A percentile compares a stretch with the other conserved stretches of the same genome.
phyloP scores from a whole-genome alignment of 23 red algal genomes.

The Chondrus crispus region DNA sequence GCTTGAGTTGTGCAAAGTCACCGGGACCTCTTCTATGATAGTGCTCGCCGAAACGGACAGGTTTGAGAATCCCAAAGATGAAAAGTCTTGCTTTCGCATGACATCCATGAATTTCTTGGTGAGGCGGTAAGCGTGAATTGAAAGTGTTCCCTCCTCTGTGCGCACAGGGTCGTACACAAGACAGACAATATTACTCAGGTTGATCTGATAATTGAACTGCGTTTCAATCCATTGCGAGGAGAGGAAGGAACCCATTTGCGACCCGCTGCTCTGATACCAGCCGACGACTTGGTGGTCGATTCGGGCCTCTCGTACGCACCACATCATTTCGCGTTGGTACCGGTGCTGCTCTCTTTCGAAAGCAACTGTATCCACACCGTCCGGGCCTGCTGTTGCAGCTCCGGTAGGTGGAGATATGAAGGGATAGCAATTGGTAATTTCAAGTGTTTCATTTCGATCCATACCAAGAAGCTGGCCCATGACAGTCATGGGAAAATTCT shows the following conservation, averaged over 20 bases:
- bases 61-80: constrained; percentile 65
- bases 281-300: constrained; percentile 96
- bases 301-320: constrained; percentile 89
- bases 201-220: constrained; percentile 91
- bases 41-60: neutral
- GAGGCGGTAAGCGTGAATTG: constrained; percentile 78
- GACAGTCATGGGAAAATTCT: constrained; percentile 80
- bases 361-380: constrained; percentile 45
- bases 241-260: constrained; percentile 90
- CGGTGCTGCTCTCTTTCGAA: constrained; percentile 69
- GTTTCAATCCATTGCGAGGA: constrained; percentile 94
- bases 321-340: constrained; percentile 95
- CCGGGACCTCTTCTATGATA: constrained; percentile 90
- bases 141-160: constrained; percentile 69
- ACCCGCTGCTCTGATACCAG: constrained; percentile 86
- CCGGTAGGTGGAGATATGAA: constrained; percentile 61
- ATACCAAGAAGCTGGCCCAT: constrained; percentile 95
- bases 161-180: constrained; percentile 92
- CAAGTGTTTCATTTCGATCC: constrained; percentile 75
- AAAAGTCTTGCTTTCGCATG: constrained; percentile 50
- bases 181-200: constrained; percentile 88
- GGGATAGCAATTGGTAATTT: constrained; percentile 95
- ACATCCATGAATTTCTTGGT: constrained; percentile 87
- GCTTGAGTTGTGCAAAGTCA: constrained; percentile 70
- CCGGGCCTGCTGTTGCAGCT: constrained; percentile 13